Evolutionary conservation across 2,329 filamentous ascomycete genomes (phyloP).

Genomic region (Colletotrichum spinosum): DNA sequence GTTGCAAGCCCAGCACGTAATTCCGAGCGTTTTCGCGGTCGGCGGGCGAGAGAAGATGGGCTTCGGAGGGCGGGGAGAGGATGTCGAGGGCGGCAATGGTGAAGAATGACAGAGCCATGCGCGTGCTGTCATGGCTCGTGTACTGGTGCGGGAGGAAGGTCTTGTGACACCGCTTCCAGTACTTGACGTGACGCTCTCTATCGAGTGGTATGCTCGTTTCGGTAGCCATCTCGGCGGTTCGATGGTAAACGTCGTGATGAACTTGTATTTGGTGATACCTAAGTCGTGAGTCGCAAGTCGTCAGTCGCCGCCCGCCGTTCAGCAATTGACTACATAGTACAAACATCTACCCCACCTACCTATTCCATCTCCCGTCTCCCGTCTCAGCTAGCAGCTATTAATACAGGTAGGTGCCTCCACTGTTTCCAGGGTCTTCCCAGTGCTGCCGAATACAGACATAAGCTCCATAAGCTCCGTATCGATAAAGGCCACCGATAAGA

Average conservation of each 20-base stretch:
- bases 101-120: constrained; percentile 91
- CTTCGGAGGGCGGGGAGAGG: constrained; percentile 65
- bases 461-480: constrained; percentile 19
- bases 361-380: too few species aligned
- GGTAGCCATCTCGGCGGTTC: constrained; percentile 37
- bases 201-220: constrained; percentile 56
- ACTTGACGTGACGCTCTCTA: constrained; percentile 80
- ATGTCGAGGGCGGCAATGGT: constrained; percentile 87
- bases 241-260: too few species aligned
- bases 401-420: too few species aligned
- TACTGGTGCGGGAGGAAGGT: constrained; percentile 85
- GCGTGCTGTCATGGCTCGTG: constrained; percentile 89
- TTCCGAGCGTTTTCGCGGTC: constrained; percentile 63
- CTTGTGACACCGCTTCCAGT: constrained; percentile 91
- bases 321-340: too few species aligned
- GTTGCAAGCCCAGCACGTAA: constrained; percentile 90
- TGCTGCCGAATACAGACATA: background rate
- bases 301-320: too few species aligned
- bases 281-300: too few species aligned
- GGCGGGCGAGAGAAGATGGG: constrained; percentile 56
- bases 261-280: too few species aligned
- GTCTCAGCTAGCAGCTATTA: too few species aligned
- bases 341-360: too few species aligned
- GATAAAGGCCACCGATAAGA: constrained; percentile 36
- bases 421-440: too few species aligned